phyloP scores from a whole-genome alignment of 805 yeast genomes.

The Myxozyma kluyveri region DNA sequence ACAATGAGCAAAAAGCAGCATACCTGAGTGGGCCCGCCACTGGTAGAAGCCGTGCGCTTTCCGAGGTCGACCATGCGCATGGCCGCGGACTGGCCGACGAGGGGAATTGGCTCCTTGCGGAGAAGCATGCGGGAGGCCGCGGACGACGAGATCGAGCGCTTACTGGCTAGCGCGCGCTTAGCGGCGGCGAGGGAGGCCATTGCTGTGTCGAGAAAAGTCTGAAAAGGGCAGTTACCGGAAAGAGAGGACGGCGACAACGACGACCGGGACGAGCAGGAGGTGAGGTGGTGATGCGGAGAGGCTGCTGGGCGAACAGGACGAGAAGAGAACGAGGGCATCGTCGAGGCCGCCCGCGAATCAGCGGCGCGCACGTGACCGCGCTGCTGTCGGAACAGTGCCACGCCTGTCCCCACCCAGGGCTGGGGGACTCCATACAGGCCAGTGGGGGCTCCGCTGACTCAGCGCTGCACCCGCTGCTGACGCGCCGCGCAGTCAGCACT shows the following conservation, averaged over 20 bases:
- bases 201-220: background rate
- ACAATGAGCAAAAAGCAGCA: slow-evolving; percentile 12
- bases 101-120: slow-evolving; percentile 23
- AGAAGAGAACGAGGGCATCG: background rate
- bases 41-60: slow-evolving; percentile 33
- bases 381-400: background rate
- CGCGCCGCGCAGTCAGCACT: no score
- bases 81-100: slow-evolving; percentile 35
- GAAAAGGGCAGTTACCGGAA: slow-evolving; percentile 17
- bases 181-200: slow-evolving; percentile 22
- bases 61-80: slow-evolving; percentile 35
- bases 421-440: no score
- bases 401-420: no score
- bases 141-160: slow-evolving; percentile 24
- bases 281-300: background rate
- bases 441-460: no score
- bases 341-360: background rate
- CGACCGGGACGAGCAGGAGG: slow-evolving; percentile 4
- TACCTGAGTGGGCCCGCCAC: slow-evolving; percentile 37
- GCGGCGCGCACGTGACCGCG: background rate
- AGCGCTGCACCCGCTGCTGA: no score
- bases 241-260: slow-evolving; percentile 4
- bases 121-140: slow-evolving; percentile 21
- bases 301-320: background rate
- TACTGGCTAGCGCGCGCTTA: slow-evolving; percentile 27